Evolutionary conservation across 1,284 basidiomycete genomes (phyloP).

Genomic region (Fomitopsis betulina): DNA sequence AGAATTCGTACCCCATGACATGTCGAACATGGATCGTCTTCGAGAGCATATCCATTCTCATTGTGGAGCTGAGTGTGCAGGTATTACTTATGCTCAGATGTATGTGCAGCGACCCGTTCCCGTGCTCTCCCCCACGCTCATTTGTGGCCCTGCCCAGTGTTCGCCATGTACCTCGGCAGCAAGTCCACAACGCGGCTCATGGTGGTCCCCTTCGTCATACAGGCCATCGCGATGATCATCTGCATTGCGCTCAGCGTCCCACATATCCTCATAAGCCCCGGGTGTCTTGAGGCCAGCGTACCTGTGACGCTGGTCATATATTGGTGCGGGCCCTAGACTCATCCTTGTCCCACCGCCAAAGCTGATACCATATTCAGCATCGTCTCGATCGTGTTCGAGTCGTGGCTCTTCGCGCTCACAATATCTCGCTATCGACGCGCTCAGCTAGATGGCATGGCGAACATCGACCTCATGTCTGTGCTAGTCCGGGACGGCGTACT

Average conservation of each 20-base stretch:
- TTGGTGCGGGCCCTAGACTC: slow-evolving; percentile 17
- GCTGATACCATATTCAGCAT: slow-evolving; percentile 17
- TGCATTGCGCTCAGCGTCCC: slow-evolving; percentile 25
- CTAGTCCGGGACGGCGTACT: slow-evolving; percentile 33
- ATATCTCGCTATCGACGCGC: slow-evolving; percentile 28
- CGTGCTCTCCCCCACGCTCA: neutral
- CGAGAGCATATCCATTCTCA: slow-evolving; percentile 26
- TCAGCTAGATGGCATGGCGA: slow-evolving; percentile 26
- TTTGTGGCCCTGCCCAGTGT: slow-evolving; percentile 16
- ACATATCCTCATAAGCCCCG: slow-evolving; percentile 19
- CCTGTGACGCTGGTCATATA: slow-evolving; percentile 25
- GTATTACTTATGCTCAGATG: slow-evolving; percentile 29
- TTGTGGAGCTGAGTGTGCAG: slow-evolving; percentile 26
- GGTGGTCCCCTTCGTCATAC: slow-evolving; percentile 17
- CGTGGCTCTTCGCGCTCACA: slow-evolving; percentile 31
- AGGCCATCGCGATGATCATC: slow-evolving; percentile 23
- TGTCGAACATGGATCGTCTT: slow-evolving; percentile 28
- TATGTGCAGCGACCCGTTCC: slow-evolving; percentile 11
- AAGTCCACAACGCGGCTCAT: slow-evolving; percentile 17
- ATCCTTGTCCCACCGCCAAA: neutral
- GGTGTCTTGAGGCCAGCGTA: slow-evolving; percentile 21
- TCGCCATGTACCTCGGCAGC: slow-evolving; percentile 27
- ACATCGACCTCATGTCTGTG: slow-evolving; percentile 26
- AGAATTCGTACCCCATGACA: slow-evolving; percentile 15
- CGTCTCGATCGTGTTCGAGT: slow-evolving; percentile 31